Evolutionary conservation across 371 early-diverging fungal genomes (phyloP).

Genomic region (Chytridium lagenaria): DNA sequence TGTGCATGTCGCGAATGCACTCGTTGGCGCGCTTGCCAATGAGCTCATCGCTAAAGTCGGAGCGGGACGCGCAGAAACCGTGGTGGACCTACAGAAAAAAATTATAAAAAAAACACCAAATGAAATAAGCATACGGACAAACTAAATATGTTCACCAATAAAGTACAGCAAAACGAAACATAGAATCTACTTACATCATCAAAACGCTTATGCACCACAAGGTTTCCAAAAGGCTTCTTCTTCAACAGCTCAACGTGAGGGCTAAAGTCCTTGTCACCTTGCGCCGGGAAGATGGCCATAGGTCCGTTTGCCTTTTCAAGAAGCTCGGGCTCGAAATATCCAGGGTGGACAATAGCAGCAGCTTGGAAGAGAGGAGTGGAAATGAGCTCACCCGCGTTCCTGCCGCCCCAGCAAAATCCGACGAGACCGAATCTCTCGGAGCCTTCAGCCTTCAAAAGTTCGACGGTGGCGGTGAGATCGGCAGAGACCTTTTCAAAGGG

Average conservation of each 20-base stretch:
- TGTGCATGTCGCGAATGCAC: constrained; percentile 57
- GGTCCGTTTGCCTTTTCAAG: constrained; percentile 63
- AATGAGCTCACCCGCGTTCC: constrained; percentile 11
- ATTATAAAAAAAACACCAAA: too few species aligned
- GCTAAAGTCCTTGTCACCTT: constrained; percentile 66
- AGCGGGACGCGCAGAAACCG: constrained; percentile 75
- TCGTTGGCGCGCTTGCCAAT: constrained; percentile 60
- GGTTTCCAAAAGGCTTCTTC: constrained; percentile 64
- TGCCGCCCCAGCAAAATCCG: constrained; percentile 69
- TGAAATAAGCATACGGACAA: too few species aligned
- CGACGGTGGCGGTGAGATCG: constrained; percentile 47
- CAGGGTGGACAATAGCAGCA: constrained; percentile 69
- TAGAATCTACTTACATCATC: constrained; percentile 70
- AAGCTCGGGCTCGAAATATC: constrained; percentile 58
- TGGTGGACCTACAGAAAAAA: too few species aligned
- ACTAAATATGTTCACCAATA: too few species aligned
- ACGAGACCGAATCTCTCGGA: constrained; percentile 55
- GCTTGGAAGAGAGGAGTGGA: constrained; percentile 52
- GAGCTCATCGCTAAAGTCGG: constrained; percentile 61
- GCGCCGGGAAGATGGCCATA: constrained; percentile 64
- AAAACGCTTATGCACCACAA: constrained; percentile 64
- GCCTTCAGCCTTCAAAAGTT: constrained; percentile 55
- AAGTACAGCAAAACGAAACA: too few species aligned
- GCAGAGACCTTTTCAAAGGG: constrained; percentile 30
- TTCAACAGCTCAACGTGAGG: constrained; percentile 52